Percentiles rank a stretch among this genome's conserved stretches.
These are phyloP conservation scores for Funneliformis caledonium DNA, from an alignment of 371 early-diverging fungal genomes.

Conservation along the genomic window DNA sequence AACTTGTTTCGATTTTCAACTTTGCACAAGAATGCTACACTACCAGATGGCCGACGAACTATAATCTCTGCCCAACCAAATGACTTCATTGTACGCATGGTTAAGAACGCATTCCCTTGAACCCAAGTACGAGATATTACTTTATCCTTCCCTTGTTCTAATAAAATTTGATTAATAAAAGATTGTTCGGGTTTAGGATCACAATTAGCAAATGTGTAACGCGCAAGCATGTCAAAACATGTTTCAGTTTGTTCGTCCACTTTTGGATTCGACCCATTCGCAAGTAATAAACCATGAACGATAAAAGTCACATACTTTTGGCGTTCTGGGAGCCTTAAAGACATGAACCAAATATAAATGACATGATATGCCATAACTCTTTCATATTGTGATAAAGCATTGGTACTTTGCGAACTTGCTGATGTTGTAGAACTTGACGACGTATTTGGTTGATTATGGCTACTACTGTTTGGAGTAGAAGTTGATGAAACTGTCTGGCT, in stretches of 20 bases:
- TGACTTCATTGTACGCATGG: constrained; percentile 68
- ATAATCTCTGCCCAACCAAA: constrained; percentile 81
- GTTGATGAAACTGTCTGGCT: constrained; percentile 55
- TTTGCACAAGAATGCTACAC: constrained; percentile 71
- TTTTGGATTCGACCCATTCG: constrained; percentile 50
- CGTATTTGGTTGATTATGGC: constrained; percentile 35
- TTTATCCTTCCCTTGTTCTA: constrained; percentile 50
- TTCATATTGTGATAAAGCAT: constrained; percentile 77
- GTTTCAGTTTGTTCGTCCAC: constrained; percentile 85
- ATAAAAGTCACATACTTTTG: constrained; percentile 84
- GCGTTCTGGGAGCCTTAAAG: constrained; percentile 73
- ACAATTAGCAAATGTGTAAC: constrained; percentile 81
- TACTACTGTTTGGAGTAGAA: constrained; percentile 38
- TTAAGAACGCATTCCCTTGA: constrained; percentile 83
- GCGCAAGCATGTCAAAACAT: constrained; percentile 91
- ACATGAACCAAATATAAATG: constrained; percentile 86
- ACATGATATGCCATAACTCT: constrained; percentile 90
- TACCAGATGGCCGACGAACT: constrained; percentile 85
- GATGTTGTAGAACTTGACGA: constrained; percentile 30
- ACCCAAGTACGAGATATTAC: constrained; percentile 73
- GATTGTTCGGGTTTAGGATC: constrained; percentile 61
- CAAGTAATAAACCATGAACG: constrained; percentile 70
- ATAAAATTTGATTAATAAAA: constrained; percentile 37
- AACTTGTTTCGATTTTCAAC: constrained; percentile 65
- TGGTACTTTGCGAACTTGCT: constrained; percentile 44